phyloP scores from a whole-genome alignment of 139 green algal genomes.

The Trebouxia sp. region DNA sequence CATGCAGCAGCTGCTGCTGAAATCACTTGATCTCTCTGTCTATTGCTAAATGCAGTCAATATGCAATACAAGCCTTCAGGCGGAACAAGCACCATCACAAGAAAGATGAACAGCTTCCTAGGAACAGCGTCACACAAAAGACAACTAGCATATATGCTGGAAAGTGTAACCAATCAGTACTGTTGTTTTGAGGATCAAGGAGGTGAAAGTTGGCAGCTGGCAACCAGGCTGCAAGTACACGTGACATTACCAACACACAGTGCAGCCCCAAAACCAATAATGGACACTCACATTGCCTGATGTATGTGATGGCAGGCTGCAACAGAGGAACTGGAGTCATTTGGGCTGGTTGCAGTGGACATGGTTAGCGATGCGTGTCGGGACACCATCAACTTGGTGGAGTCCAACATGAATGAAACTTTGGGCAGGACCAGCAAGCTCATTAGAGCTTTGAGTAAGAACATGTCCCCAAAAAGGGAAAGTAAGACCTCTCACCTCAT shows the following conservation, averaged over 20 bases:
- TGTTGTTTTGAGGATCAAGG: too few relatives aligned
- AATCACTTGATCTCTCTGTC: too few relatives aligned
- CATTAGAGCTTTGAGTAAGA: background rate
- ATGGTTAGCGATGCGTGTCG: conserved; percentile 43
- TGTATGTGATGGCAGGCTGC: background rate
- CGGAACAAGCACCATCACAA: too few relatives aligned
- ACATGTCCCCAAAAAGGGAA: background rate
- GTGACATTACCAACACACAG: background rate
- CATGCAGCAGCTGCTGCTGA: too few relatives aligned
- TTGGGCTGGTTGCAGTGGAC: conserved; percentile 35
- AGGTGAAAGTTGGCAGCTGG: background rate
- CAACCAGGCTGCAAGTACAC: background rate
- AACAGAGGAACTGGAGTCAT: conserved; percentile 31
- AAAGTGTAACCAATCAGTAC: too few relatives aligned
- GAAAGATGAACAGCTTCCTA: too few relatives aligned
- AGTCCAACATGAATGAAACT: conserved; percentile 39
- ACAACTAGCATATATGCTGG: too few relatives aligned
- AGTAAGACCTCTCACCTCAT: background rate
- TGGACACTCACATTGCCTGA: background rate
- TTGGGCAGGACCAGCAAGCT: conserved; percentile 25
- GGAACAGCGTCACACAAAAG: too few relatives aligned
- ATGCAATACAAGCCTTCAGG: too few relatives aligned
- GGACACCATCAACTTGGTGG: conserved; percentile 44
- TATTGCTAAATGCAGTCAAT: too few relatives aligned
- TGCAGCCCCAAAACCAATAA: background rate